phyloP scores from a whole-genome alignment of 176 grass and related monocot genomes.

The Carex pumila region DNA sequence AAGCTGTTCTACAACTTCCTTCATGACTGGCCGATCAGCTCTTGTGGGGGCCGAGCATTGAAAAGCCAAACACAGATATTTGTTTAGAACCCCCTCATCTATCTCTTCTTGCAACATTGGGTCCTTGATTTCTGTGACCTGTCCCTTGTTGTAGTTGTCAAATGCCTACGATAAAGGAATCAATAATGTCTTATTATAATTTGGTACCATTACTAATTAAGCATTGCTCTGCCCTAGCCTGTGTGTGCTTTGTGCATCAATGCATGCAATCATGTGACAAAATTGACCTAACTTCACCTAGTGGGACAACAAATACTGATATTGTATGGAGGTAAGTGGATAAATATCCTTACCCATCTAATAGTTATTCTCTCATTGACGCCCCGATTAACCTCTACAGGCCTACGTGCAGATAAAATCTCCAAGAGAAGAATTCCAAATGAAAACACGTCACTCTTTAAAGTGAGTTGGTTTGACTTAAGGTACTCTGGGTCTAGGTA shows the following conservation, averaged over 20 bases:
- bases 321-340: neutral
- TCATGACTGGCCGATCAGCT: constrained; percentile 50
- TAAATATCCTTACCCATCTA: constrained; percentile 22
- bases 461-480: constrained; percentile 28
- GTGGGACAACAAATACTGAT: neutral
- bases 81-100: constrained; percentile 34
- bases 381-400: constrained; percentile 13
- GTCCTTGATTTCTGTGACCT: constrained; percentile 44
- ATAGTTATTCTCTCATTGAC: neutral
- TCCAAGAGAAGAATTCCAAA: constrained; percentile 67
- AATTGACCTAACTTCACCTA: neutral
- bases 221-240: neutral
- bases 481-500: constrained; percentile 59
- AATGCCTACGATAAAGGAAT: constrained; percentile 33
- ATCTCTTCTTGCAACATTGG: constrained; percentile 36
- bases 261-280: neutral
- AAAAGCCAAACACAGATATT: constrained; percentile 44
- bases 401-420: constrained; percentile 28
- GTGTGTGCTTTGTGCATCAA: neutral
- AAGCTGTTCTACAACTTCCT: constrained; percentile 46
- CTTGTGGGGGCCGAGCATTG: constrained; percentile 37
- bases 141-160: constrained; percentile 32
- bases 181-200: neutral
- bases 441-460: constrained; percentile 58
- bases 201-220: neutral